Base-by-base conservation (phyloP, 768 basidiomycete genomes). In the Sistotremastrum niveocremeum region DNA sequence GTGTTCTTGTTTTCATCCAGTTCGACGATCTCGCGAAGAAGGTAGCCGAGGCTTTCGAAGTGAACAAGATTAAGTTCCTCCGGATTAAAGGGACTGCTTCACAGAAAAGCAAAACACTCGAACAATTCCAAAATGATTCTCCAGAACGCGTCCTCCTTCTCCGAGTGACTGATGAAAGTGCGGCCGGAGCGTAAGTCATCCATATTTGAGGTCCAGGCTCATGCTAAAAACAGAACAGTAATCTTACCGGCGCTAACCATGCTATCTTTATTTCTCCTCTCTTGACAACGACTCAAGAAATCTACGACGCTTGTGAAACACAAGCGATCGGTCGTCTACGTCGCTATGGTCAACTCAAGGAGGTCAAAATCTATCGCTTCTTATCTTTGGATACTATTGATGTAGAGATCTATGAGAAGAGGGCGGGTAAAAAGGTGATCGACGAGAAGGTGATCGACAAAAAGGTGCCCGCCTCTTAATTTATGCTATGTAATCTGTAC, bases 201-300 rank as follows among this genome's bases (percentile, higher is more conserved):
- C 35, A 37, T 7, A 11, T 42, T 10, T 12, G 10, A 29, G 20
- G 30, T 7, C 34, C 32, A 9, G 28, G 20, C 28, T 36, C 33
- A 31, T 32, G 34, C 45, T 50, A 37, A 42, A 29, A 9, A 10
- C 34, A 40, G 34, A 34, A n/a, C 37, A 50, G 66, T 58, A 97
- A 97, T 60, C 65, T 97, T 58, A 95, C 91, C 3, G 79, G 76
- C 34, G 93, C 93, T 12, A 97, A 91, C 62, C 89, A 93, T 57
- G 91, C 89, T 35, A 82, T 95, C 59, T 97, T 97, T 71, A 69
- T 97, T 46, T 91, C 88, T 7, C 93, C 93, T 6, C 72, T 97
- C 36, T 81, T 93, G 35, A 79, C 89, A 0, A 73, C 75, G 7
- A 76, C 79, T 12, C 77, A 84, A 60, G 82, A 91, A 61, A 81